Base-by-base conservation (phyloP, 2,329 filamentous ascomycete genomes). In the Exophiala sp. region DNA sequence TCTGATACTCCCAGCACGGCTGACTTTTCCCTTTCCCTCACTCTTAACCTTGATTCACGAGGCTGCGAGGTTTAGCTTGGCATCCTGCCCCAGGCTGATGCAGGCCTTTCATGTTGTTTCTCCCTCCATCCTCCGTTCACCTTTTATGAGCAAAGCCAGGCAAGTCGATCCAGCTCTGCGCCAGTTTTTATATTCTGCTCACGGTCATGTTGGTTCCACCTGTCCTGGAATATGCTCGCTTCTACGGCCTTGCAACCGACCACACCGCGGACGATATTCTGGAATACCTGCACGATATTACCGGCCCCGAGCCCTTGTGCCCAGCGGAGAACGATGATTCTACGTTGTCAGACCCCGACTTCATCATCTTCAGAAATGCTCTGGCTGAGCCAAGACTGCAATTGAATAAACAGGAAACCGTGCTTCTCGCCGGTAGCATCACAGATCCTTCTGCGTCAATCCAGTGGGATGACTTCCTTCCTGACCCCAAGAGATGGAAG, bases 171-270 rank as follows among this genome's bases (percentile, higher is more conserved):
- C n/a, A 3, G 11, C n/a, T n/a, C n/a, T n/a, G n/a, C n/a, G n/a
- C n/a, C n/a, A n/a, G n/a, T n/a, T n/a, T n/a, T n/a, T n/a, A n/a
- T n/a, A n/a, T n/a, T n/a, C n/a, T n/a, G n/a, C n/a, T n/a, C n/a
- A n/a, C n/a, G n/a, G n/a, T 5, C n/a, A 57, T 61, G 53, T 58
- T 59, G 18, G 66, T 69, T n/a, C 63, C 64, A 13, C 67, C 67
- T 16, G 57, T 71, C 5, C 61, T 76, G 6, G 69, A 74, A 14
- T 78, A 76, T 55, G 73, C 74, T 16, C 68, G 73, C 19, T 70
- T 67, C 42, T 62, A 75, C 50, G 67, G 67, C 2, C 63, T 76
- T 18, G 69, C 67, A 24, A 61, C 50, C 43, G 62, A 72, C 49
- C 69, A 69, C 58, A 61, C 60, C 2, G 58, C 58, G 3, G 56